Evolutionary conservation across 257 asterid species (phyloP), one percentile per base, ranked within the genome.

Genomic region (Datura wrightii): DNA sequence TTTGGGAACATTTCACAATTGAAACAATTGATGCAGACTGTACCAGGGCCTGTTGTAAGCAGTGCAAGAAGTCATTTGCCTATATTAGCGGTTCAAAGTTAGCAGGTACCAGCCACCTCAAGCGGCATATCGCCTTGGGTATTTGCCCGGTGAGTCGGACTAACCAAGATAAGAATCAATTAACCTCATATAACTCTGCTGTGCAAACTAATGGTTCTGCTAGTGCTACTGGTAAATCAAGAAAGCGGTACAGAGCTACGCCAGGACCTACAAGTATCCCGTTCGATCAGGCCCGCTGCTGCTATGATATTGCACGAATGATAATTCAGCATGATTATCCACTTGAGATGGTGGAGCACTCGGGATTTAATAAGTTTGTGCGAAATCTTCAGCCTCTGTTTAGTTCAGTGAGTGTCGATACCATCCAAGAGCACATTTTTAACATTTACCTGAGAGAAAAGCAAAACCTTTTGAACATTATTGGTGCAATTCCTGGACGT

Each of bases 71-170:
- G 72, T 89, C 98, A 15, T 96, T 94, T 86, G 94, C 99, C 18
- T 96, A 93, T 86, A 91, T 93, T 50, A 90, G 92, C 11, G 99
- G 98, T 74, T 74, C 94, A 82, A 96, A 94, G 79, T 86, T 88
- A 86, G 90, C 97, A 3, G 99, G 99, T 53, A 96, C 99, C 18
- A 96, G 99, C 88, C 99, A 96, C 89, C 89, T 96, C 70, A 93
- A 92, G 85, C 90, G 99, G 60, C 98, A 96, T 84, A 94, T 96
- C 63, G 82, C 91, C 79, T 80, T 86, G 89, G 97, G 97, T 46
- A 93, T 91, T 83, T 96, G 98, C 90, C 98, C 99, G 18, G 88
- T 85, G 36, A 69, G 59, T 86, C 89, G 87, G 55, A 74, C 18
- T 7, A 90, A 83, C 78, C 89, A 81, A 89, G 91, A 83, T 70